Evolutionary conservation across 108 stramenopile genomes (phyloP).

Genomic region (Nannochloropsis salina): DNA sequence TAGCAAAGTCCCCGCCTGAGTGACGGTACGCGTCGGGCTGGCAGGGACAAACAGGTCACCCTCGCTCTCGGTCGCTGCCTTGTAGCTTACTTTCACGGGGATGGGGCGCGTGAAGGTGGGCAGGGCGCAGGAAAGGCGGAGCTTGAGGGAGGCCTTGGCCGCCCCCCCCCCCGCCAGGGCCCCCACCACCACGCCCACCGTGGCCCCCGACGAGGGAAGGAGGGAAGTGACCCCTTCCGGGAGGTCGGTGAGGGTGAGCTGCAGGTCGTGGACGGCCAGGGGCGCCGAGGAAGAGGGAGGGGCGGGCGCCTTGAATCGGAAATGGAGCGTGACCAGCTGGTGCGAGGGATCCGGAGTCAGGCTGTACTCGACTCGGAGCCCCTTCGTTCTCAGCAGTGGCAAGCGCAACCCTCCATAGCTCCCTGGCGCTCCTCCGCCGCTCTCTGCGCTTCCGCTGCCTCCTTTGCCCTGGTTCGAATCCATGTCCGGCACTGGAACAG

Average conservation of each 20-base stretch:
- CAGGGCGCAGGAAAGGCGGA: neutral
- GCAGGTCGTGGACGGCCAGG: neutral
- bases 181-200: neutral
- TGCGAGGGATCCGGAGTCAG: neutral
- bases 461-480: neutral
- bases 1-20: neutral
- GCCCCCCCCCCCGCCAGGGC: neutral
- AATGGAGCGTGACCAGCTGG: neutral
- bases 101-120: neutral
- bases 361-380: neutral
- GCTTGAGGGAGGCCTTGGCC: neutral
- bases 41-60: neutral
- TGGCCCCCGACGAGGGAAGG: neutral
- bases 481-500: neutral
- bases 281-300: neutral
- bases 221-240: neutral
- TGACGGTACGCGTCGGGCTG: neutral
- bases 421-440: constrained; percentile 23
- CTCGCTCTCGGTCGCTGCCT: neutral
- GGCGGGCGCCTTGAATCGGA: neutral
- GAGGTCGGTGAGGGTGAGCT: neutral
- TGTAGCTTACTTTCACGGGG: neutral
- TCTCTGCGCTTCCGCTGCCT: constrained; percentile 10
- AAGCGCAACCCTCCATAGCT: neutral
- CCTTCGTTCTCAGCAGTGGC: neutral